phyloP scores from a whole-genome alignment of 2,329 filamentous ascomycete genomes.

The Xylariaceae sp. region DNA sequence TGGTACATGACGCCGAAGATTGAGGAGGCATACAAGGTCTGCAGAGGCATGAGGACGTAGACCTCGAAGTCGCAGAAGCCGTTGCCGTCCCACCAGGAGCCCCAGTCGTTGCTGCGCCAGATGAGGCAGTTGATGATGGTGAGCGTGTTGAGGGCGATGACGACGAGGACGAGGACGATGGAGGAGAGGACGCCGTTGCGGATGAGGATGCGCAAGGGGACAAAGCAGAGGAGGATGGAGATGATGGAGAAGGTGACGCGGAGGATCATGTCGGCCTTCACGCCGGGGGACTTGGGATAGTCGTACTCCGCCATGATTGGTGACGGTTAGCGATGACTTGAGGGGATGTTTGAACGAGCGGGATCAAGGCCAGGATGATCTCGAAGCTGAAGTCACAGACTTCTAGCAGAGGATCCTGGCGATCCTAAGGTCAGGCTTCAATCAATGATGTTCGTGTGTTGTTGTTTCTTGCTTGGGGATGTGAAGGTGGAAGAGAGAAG shows the following conservation, averaged over 20 bases:
- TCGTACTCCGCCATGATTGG: no score
- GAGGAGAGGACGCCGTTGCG: constrained; percentile 52
- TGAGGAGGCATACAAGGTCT: constrained; percentile 45
- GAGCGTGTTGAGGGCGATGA: constrained; percentile 44
- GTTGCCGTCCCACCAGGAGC: constrained; percentile 46
- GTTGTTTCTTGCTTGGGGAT: no score
- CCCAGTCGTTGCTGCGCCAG: constrained; percentile 49
- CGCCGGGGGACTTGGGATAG: constrained; percentile 7
- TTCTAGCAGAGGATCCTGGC: no score
- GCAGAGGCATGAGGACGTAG: constrained; percentile 34
- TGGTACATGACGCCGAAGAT: constrained; percentile 52
- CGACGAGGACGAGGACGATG: constrained; percentile 43
- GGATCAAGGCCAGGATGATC: background rate
- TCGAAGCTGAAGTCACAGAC: background rate
- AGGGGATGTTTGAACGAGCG: background rate
- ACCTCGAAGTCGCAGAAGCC: constrained; percentile 51
- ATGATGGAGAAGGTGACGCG: constrained; percentile 45
- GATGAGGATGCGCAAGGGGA: constrained; percentile 48
- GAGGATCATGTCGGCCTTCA: constrained; percentile 43
- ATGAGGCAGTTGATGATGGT: constrained; percentile 47
- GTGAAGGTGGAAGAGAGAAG: no score
- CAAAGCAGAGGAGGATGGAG: constrained; percentile 43
- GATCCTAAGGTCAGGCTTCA: no score
- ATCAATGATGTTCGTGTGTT: no score
- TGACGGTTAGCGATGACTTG: no score